Evolutionary conservation across 2,329 filamentous ascomycete genomes (phyloP).

Genomic region (Ophiostoma sp.): DNA sequence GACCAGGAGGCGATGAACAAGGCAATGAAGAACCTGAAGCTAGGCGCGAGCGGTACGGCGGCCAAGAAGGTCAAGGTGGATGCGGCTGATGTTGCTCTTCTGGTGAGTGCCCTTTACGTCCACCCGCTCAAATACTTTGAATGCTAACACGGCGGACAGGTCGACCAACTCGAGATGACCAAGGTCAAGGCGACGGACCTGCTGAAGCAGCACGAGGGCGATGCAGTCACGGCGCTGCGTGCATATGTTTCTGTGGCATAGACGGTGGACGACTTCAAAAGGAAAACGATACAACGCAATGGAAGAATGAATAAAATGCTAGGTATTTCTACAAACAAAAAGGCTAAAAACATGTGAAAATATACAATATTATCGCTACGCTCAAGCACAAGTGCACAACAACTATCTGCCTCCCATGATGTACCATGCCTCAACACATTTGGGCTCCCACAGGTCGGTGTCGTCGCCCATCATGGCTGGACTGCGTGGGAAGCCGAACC

Average conservation of each 20-base stretch:
- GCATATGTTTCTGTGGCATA: constrained; percentile 47
- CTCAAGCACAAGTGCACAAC: neutral
- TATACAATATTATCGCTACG: neutral
- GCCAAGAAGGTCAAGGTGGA: constrained; percentile 72
- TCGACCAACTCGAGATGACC: constrained; percentile 69
- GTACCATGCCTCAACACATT: constrained; percentile 32
- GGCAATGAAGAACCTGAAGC: constrained; percentile 65
- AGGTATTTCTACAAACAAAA: neutral
- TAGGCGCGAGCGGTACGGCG: constrained; percentile 41
- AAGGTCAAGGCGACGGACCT: constrained; percentile 74
- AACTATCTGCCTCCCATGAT: constrained; percentile 19
- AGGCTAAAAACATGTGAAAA: constrained; percentile 12
- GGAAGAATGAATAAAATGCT: neutral
- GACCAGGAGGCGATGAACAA: constrained; percentile 70
- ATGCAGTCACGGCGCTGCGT: constrained; percentile 66
- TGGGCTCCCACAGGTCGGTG: constrained; percentile 37
- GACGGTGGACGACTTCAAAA: neutral
- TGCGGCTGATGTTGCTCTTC: constrained; percentile 65
- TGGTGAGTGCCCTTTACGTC: constrained; percentile 51
- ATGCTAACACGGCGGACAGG: constrained; percentile 41
- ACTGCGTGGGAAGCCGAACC: constrained; percentile 27
- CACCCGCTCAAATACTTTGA: neutral
- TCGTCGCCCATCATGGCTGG: constrained; percentile 34
- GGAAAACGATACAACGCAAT: neutral
- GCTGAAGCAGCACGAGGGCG: constrained; percentile 69